phyloP scores from a whole-genome alignment of 2,329 filamentous ascomycete genomes.

The Pseudogymnoascus sp. region DNA sequence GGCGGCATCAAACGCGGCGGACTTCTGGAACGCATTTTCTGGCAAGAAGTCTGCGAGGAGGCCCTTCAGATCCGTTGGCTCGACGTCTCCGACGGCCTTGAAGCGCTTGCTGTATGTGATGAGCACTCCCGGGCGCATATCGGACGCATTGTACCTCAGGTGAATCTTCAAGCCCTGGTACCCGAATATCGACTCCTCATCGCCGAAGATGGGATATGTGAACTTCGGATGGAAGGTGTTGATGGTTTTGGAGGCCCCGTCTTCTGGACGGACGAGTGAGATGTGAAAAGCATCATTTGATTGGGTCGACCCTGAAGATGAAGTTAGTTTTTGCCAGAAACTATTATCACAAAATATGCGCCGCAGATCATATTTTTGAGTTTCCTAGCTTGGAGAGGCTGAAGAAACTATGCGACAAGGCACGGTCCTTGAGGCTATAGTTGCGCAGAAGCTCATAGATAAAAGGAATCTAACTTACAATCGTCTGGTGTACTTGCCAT shows the following conservation, averaged over 20 bases:
- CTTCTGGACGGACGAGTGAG: slow-evolving; percentile 46
- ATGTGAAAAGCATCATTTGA: slow-evolving; percentile 33
- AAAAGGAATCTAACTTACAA: background rate
- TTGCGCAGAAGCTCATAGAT: background rate
- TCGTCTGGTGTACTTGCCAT: background rate
- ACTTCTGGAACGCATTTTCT: slow-evolving; percentile 41
- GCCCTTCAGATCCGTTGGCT: slow-evolving; percentile 60
- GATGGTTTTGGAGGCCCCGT: slow-evolving; percentile 46
- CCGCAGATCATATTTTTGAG: background rate
- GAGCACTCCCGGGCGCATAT: slow-evolving; percentile 70
- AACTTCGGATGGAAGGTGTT: slow-evolving; percentile 74
- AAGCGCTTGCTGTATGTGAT: slow-evolving; percentile 67
- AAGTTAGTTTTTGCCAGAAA: background rate
- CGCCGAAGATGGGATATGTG: slow-evolving; percentile 86
- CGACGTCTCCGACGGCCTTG: slow-evolving; percentile 56
- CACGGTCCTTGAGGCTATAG: background rate
- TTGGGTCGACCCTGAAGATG: background rate
- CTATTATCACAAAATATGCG: background rate
- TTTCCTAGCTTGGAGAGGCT: background rate
- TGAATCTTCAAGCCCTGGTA: slow-evolving; percentile 75
- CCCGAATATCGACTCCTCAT: slow-evolving; percentile 87
- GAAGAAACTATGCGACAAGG: background rate
- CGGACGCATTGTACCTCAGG: slow-evolving; percentile 57
- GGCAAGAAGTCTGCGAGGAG: slow-evolving; percentile 53
- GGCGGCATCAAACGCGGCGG: background rate